These are phyloP conservation scores for Comarum palustre DNA, from an alignment of 306 rosid species.

Conservation along the genomic window DNA sequence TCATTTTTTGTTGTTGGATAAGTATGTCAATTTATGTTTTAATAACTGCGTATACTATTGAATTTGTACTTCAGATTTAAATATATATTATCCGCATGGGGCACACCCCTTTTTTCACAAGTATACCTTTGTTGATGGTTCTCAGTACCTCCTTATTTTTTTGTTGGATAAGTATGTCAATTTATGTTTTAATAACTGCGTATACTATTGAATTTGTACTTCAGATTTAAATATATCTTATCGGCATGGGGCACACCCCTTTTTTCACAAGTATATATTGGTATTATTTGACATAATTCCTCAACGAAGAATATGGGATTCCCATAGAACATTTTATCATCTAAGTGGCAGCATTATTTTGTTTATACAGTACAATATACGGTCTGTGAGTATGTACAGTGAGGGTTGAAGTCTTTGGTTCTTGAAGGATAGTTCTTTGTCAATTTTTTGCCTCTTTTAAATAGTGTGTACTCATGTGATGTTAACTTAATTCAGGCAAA, in stretches of 20 bases:
- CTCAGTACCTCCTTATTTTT: not conserved
- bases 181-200: not conserved
- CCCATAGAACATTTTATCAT: not conserved
- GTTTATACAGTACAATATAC: not conserved
- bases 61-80: not conserved
- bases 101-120: not conserved
- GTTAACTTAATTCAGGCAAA: slow-evolving; percentile 57
- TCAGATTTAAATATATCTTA: not conserved
- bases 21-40: not conserved
- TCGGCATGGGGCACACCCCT: not conserved
- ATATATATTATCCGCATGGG: not conserved
- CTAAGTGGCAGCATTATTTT: not conserved
- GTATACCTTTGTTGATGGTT: not conserved
- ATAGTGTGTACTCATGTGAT: slow-evolving; percentile 3
- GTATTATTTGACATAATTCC: not conserved
- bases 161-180: not conserved
- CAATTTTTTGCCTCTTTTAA: not conserved
- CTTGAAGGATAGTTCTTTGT: not conserved
- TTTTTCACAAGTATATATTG: not conserved
- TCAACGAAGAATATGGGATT: not conserved
- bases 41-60: not conserved
- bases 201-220: not conserved
- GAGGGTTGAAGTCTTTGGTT: not conserved
- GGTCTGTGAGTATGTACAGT: not conserved
- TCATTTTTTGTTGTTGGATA: not conserved